phyloP scores from a whole-genome alignment of 2,329 filamentous ascomycete species.

The Drechmeria coniospora region DNA sequence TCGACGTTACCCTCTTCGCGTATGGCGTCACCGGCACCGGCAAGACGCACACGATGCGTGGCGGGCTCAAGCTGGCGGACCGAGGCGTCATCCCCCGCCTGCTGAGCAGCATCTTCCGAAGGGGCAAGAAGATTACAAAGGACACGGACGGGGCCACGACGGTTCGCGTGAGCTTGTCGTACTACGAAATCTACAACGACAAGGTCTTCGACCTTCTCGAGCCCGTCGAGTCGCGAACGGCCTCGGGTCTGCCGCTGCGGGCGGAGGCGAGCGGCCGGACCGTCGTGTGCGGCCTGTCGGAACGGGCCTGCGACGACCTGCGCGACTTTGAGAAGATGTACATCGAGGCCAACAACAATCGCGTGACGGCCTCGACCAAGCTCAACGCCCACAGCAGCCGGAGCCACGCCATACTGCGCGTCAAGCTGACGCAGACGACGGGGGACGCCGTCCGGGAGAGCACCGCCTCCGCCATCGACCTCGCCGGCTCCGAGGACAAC shows the following conservation, averaged over 20 bases:
- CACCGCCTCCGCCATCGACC: slow-evolving; percentile 83
- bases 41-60: slow-evolving; percentile 93
- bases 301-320: slow-evolving; percentile 65
- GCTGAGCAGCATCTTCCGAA: slow-evolving; percentile 71
- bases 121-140: slow-evolving; percentile 72
- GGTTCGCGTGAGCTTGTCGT: slow-evolving; percentile 65
- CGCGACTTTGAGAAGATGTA: slow-evolving; percentile 86
- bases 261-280: slow-evolving; percentile 81
- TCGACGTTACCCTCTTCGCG: slow-evolving; percentile 80
- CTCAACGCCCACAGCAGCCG: slow-evolving; percentile 82
- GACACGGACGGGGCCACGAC: slow-evolving; percentile 55
- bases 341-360: slow-evolving; percentile 81
- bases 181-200: slow-evolving; percentile 97
- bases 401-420: slow-evolving; percentile 79
- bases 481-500: slow-evolving; percentile 93
- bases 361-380: slow-evolving; percentile 81
- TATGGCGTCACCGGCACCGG: slow-evolving; percentile 89
- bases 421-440: slow-evolving; percentile 69
- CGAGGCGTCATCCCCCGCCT: slow-evolving; percentile 77
- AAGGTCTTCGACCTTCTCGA: slow-evolving; percentile 88
- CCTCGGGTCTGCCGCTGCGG: slow-evolving; percentile 64
- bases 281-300: slow-evolving; percentile 70
- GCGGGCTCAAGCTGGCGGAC: slow-evolving; percentile 71
- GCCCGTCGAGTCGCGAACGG: slow-evolving; percentile 69
- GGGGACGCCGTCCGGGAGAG: slow-evolving; percentile 55